Base-by-base conservation (phyloP, 2,329 filamentous ascomycete species). In the Paraphaeosphaeria minitans region DNA sequence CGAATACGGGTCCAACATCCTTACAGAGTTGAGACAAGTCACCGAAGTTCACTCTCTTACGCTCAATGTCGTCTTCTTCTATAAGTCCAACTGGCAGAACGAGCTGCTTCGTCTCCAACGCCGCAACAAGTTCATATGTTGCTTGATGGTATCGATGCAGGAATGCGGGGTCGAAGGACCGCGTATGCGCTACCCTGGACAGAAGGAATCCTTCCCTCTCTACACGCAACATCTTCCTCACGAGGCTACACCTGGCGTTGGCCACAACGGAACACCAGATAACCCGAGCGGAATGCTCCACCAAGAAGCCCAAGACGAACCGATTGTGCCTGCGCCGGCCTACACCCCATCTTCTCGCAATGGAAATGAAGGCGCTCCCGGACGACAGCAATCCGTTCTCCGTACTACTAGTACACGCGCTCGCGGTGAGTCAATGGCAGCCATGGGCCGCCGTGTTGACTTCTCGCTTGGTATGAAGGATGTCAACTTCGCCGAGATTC, bases 11-110 rank as follows among this genome's bases (percentile, higher is more conserved):
- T 83, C 84, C 61, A 94, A 93, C 65, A 93, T 97, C 57, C 85
- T 97, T 39, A 96, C 92, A 0, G 93, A 97, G 77, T 82, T 98
- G 66, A 87, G 86, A 24, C 87, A 87, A 9, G 88, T 98, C 53
- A 87, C 89, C 24, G 89, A 97, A 68, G 91, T 93, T 37, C 92
- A 94, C 73, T 91, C 89, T 6, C 89, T 96, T 71, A 93, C 88
- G 4, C 84, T 97, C 71, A 97, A 97, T 77, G 87, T 98, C 57
- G 89, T 97, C 70, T 97, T 97, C 82, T 97, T 97, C 82, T 96
- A 97, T 84, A 97, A 97, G 77, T 92, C 90, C 59, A 97, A 94
- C 76, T 97, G 91, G 86, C 94, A 98, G 75, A 97, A 97, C 73
- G 94, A 98, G 74, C 83, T 96, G 46, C 83, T 97, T 24, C 93